Base-by-base conservation (phyloP, 2,329 filamentous ascomycete genomes). In the Dactylellina leptospora region DNA sequence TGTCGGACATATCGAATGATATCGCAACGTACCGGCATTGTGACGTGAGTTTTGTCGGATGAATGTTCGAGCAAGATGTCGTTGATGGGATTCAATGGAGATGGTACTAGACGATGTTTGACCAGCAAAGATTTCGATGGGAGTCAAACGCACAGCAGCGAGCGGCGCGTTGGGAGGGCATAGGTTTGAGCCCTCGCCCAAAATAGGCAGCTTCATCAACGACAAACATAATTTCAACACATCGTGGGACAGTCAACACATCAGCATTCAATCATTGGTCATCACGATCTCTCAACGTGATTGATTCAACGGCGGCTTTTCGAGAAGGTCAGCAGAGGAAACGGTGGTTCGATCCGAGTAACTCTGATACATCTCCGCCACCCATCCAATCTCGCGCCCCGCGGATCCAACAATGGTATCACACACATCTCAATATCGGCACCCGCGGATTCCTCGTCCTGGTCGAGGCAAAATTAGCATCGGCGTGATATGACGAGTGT, bases 11-110 rank as follows among this genome's bases (percentile, higher is more conserved):
- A 66, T 50, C 30, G 47, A 28, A n/a, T n/a, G 51, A 16, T 45
- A 38, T 63, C 38, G 53, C 45, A 50, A 71, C 68, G 38, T 72
- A 72, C 68, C 45, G 68, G 68, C 68, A 72, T 72, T 72, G 45
- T 72, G 68, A 51, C 20, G 45, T 28, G 42, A 20, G 55, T 2
- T 16, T 56, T 51, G 44, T 58, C 61, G 51, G 42, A 58, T 40
- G 54, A 33, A 64, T 25, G n/a, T 20, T 51, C 42, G 47, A 62
- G 47, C 36, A 11, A 27, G 10, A 47, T 44, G 33, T 61, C 45
- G 56, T 61, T 45, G 56, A 42, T 51, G 30, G 18, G 11, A 40
- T 10, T n/a, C 20, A 27, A 55, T 50, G 48, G 25, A 47, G 64
- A 62, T 70, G 45, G 16, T n/a, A 42, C n/a, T n/a, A 38, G 22